Percentiles rank a stretch among this genome's conserved stretches.
Conservation (phyloP, 495 filamentous ascomycete species). For the Platismatia glauca region DNA sequence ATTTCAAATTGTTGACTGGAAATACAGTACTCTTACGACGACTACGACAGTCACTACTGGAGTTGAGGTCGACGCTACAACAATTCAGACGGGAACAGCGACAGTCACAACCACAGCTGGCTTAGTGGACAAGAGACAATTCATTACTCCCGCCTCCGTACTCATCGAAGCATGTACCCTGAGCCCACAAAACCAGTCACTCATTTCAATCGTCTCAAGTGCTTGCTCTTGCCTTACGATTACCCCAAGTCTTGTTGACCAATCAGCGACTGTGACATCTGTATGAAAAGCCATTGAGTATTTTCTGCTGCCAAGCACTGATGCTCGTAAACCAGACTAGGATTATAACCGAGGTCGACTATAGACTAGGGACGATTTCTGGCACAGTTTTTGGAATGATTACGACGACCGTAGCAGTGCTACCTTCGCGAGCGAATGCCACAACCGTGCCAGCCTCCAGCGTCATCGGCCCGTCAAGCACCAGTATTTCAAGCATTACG, state of each 20-base stretch:
- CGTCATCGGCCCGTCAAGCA: not conserved
- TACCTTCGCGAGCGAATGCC: not conserved
- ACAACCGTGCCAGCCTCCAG: not conserved
- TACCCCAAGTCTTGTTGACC: slow-evolving; percentile 9
- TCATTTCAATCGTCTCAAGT: slow-evolving; percentile 13
- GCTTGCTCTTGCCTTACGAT: slow-evolving; percentile 29
- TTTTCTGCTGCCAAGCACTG: not conserved
- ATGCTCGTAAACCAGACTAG: slow-evolving; percentile 12
- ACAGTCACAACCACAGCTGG: slow-evolving; percentile 2
- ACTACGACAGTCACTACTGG: slow-evolving; percentile 6
- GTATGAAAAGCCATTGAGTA: not conserved
- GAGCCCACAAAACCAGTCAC: slow-evolving; percentile 5
- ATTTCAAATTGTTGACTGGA: slow-evolving; percentile 1
- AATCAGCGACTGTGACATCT: slow-evolving; percentile 13
- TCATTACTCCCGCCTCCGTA: slow-evolving; percentile 4
- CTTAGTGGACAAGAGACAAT: not conserved
- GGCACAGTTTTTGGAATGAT: not conserved
- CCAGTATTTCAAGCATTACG: not conserved
- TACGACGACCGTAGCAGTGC: slow-evolving; percentile 3
- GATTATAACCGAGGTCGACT: slow-evolving; percentile 9
- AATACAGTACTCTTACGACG: slow-evolving; percentile 9
- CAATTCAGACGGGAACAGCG: slow-evolving; percentile 7
- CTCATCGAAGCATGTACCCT: slow-evolving; percentile 5
- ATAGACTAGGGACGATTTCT: slow-evolving; percentile 2
- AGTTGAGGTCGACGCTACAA: not conserved